Conservation (phyloP, 2,329 filamentous ascomycete species). For the Cladophialophora exuberans region DNA sequence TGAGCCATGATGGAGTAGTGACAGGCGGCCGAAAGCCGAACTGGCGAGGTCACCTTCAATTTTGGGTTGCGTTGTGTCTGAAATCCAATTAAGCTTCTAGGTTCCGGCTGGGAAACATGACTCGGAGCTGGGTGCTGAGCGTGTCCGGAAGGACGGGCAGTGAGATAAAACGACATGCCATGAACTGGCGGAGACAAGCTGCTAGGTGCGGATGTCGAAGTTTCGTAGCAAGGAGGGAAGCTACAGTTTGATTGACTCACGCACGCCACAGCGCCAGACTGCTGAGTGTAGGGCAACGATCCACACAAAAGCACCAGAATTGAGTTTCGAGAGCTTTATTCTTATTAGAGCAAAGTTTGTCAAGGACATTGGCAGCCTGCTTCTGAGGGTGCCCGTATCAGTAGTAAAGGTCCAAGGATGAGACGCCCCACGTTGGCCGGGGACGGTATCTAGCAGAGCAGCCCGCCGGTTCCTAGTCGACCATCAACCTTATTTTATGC, state of each 20-base stretch:
- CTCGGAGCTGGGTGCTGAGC: slow-evolving; percentile 2
- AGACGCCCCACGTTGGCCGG: too few relatives aligned
- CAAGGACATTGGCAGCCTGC: slow-evolving; percentile 1
- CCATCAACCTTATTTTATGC: too few relatives aligned
- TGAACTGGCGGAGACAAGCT: neutral
- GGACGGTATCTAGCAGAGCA: too few relatives aligned
- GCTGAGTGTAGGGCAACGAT: neutral
- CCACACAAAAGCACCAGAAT: slow-evolving; percentile 1
- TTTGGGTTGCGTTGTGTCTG: slow-evolving; percentile 12
- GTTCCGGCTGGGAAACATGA: too few relatives aligned
- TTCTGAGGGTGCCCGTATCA: too few relatives aligned
- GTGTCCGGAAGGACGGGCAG: neutral
- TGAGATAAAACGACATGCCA: neutral
- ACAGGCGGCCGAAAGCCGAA: slow-evolving; percentile 4
- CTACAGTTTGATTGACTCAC: slow-evolving; percentile 7
- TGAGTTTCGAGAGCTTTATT: neutral
- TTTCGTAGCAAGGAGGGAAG: slow-evolving; percentile 2
- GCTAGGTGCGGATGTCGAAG: too few relatives aligned
- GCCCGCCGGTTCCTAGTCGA: too few relatives aligned
- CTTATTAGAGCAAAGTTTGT: neutral
- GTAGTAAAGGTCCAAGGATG: too few relatives aligned
- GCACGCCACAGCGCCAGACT: neutral
- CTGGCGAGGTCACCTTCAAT: neutral
- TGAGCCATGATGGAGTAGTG: neutral
- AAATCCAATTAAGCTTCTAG: slow-evolving; percentile 5